Percentiles rank a stretch among this genome's conserved stretches.
Conservation (phyloP, 108 stramenopile genomes). For the Bacterosira constricta region DNA sequence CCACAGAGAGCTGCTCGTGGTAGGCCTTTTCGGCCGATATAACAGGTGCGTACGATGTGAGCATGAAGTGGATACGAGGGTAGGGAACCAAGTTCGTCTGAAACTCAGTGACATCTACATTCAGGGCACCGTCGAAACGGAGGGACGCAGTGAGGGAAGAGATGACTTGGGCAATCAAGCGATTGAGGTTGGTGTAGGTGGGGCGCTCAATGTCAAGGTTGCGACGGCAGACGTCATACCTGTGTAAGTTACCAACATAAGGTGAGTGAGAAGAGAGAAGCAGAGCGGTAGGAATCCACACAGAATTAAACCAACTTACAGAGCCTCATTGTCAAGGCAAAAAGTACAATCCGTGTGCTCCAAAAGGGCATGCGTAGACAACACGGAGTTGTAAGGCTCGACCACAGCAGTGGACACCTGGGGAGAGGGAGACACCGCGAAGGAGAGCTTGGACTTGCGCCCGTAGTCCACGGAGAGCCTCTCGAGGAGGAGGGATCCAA, state of each 20-base stretch:
- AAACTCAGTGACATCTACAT: constrained; percentile 97
- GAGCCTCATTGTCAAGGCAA: constrained; percentile 94
- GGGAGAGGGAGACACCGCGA: constrained; percentile 94
- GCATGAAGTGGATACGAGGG: constrained; percentile 96
- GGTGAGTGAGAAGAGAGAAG: too few relatives aligned
- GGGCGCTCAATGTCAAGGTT: constrained; percentile 93
- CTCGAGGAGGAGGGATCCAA: constrained; percentile 98
- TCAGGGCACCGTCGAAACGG: constrained; percentile 95
- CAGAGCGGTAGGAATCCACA: too few relatives aligned
- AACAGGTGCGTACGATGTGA: constrained; percentile 94
- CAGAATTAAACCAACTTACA: constrained; percentile 27
- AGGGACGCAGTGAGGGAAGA: constrained; percentile 93
- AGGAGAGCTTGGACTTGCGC: constrained; percentile 98
- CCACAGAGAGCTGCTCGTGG: constrained; percentile 93
- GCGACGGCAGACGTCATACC: constrained; percentile 94
- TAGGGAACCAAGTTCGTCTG: constrained; percentile 97
- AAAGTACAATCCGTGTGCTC: constrained; percentile 97
- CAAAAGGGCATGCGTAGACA: constrained; percentile 94
- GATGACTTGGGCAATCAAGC: constrained; percentile 94
- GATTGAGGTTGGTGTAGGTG: constrained; percentile 95
- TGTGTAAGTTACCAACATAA: too few relatives aligned
- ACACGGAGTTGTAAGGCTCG: constrained; percentile 96
- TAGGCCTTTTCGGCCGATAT: constrained; percentile 92
- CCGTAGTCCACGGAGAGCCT: constrained; percentile 98
- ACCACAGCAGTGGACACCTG: constrained; percentile 96